Base-by-base conservation (phyloP, 75 land plant genomes). In the Larix kaempferi region DNA sequence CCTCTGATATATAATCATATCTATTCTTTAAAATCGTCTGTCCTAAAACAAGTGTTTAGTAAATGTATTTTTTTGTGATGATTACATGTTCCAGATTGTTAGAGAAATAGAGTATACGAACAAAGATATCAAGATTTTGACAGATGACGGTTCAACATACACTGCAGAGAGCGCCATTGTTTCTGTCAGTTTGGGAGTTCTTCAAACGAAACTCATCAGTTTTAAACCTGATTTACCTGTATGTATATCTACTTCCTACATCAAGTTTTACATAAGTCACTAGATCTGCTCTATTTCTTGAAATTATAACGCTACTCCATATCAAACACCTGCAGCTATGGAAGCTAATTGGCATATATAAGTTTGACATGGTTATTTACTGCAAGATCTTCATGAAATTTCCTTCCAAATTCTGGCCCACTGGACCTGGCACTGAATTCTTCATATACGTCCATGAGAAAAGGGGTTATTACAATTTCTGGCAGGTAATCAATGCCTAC, bases 401-500 rank as follows among this genome's bases (percentile, higher is more conserved):
- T 56, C 89, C 91, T 2, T 80, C 75, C 66, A 89, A 62, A 64
- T 95, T 95, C 78, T 95, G 98, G 95, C 90, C 90, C 3, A 81
- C 85, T 33, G 89, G 83, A 25, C 79, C 86, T 3, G 95, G 86
- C 8, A 87, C 90, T 37, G 91, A 90, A 73, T 90, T 90, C 76
- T 92, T 92, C 62, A 58, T 90, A 19, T 92, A 90, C 74, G 89
- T 91, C 11, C 88, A 89, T 67, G 93, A 89, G 39, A 81, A 80
- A 22, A 81, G 98, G 77, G 98, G 98, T n/a, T 92, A 92, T 73
- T 94, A 89, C 79, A 83, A 91, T 3, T 77, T 87, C 14, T 94
- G 98, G 98, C 91, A 95, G 98, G 98, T 94, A 64, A 57, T 71
- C 11, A 14, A 2, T 29, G 17, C 25, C 8, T 41, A 6, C 0